These are phyloP conservation scores for Populus deltoides DNA, from an alignment of 345 rosid species.

Conservation along the genomic window DNA sequence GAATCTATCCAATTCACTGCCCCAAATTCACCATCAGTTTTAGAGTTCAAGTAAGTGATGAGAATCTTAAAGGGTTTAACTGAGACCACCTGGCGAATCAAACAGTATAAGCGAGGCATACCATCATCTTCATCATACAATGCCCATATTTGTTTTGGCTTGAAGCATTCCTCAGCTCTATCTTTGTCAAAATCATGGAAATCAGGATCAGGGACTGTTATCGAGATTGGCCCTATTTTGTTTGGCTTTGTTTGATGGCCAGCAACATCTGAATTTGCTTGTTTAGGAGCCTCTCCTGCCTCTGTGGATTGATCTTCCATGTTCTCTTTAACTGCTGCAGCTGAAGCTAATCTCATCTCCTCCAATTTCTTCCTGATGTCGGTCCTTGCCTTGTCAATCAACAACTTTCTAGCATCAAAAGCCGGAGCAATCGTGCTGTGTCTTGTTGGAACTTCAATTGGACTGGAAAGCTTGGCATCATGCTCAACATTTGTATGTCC, in stretches of 20 bases:
- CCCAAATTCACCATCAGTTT: constrained; percentile 84
- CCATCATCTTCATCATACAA: constrained; percentile 95
- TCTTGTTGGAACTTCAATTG: constrained; percentile 44
- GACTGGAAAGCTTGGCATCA: constrained; percentile 44
- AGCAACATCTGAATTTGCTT: constrained; percentile 20
- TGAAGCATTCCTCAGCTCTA: constrained; percentile 86
- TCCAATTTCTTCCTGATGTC: constrained; percentile 64
- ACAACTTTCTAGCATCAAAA: constrained; percentile 77
- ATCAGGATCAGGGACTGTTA: constrained; percentile 88
- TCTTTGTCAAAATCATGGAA: constrained; percentile 93
- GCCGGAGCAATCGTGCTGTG: constrained; percentile 56
- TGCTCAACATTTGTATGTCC: constrained; percentile 32
- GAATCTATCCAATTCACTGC: constrained; percentile 75
- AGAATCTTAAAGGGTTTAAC: constrained; percentile 79
- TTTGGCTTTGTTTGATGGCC: constrained; percentile 36
- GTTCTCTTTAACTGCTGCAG: constrained; percentile 39
- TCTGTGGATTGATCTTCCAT: constrained; percentile 32
- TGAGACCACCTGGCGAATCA: constrained; percentile 78
- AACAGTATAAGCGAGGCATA: constrained; percentile 93
- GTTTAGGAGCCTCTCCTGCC: constrained; percentile 27
- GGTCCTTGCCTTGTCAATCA: constrained; percentile 71
- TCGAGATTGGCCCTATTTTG: constrained; percentile 48
- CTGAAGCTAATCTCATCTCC: constrained; percentile 50
- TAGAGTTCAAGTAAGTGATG: constrained; percentile 86
- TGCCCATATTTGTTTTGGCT: constrained; percentile 96